A percentile compares a stretch with the other conserved stretches of the same genome.
Conservation (phyloP, 2,329 filamentous ascomycete genomes). For the Pseudocercospora macadamiae region DNA sequence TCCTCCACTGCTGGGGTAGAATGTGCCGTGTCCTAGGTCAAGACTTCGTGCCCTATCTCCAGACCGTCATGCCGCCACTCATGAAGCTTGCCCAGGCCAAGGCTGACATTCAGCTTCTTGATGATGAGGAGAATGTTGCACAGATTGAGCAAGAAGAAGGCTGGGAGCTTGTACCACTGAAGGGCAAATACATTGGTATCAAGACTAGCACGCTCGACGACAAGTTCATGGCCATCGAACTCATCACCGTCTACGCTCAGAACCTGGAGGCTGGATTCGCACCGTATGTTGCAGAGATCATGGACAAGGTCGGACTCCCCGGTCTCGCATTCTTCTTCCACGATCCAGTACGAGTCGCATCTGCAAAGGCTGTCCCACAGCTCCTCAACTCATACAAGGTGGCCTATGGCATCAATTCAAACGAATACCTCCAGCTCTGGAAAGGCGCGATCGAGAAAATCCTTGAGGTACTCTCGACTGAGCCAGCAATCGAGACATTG, state of each 20-base stretch:
- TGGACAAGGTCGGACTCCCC: constrained; percentile 94
- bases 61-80: constrained; percentile 91
- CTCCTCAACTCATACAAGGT: constrained; percentile 94
- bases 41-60: constrained; percentile 91
- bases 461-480: constrained; percentile 87
- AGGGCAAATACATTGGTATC: constrained; percentile 98
- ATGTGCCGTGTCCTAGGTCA: constrained; percentile 94
- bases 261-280: constrained; percentile 92
- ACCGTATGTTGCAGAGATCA: constrained; percentile 86
- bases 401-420: constrained; percentile 78
- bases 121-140: constrained; percentile 92
- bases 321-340: constrained; percentile 99
- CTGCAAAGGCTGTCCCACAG: constrained; percentile 91
- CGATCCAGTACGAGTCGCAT: constrained; percentile 92
- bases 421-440: constrained; percentile 82
- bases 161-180: constrained; percentile 95
- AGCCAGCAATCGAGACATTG: constrained; percentile 92
- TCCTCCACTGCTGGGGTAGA: constrained; percentile 98
- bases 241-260: constrained; percentile 95
- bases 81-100: constrained; percentile 90
- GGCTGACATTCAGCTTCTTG: constrained; percentile 93
- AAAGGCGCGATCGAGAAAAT: constrained; percentile 83
- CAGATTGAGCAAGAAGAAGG: constrained; percentile 92
- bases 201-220: constrained; percentile 96
- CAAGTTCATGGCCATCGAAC: constrained; percentile 99